Percentiles rank a stretch among this genome's conserved stretches.
Conservation (phyloP, 2,329 filamentous ascomycete species). For the Sclerotinia borealis region DNA sequence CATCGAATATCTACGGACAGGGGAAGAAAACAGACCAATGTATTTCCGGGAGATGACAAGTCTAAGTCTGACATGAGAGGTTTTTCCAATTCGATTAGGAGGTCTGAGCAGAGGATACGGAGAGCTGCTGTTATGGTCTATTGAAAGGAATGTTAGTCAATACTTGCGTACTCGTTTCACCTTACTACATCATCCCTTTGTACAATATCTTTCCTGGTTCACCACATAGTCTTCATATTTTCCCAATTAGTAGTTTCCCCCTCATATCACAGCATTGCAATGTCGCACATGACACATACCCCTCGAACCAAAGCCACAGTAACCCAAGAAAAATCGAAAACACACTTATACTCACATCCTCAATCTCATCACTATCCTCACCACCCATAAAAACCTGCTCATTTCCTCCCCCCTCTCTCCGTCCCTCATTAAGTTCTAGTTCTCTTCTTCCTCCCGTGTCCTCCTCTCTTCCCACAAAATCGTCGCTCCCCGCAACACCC, state of each 20-base stretch:
- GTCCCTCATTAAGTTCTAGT: no score
- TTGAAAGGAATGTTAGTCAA: neutral
- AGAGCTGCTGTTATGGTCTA: conserved; percentile 24
- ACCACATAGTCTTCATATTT: neutral
- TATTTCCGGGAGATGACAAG: neutral
- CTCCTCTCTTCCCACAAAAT: no score
- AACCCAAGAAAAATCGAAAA: neutral
- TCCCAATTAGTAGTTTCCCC: neutral
- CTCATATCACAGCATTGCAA: neutral
- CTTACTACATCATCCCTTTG: conserved; percentile 16
- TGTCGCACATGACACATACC: neutral
- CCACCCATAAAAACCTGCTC: conserved; percentile 2
- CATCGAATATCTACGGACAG: neutral
- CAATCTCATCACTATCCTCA: neutral
- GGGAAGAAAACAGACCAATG: neutral
- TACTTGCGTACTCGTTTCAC: neutral
- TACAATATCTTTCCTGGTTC: no score
- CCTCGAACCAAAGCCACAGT: neutral
- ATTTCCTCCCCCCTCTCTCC: neutral
- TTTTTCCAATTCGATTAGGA: conserved; percentile 25
- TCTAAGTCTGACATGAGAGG: conserved; percentile 13
- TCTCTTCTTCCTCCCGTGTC: no score
- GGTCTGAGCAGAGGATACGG: conserved; percentile 19
- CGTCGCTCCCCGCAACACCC: neutral
- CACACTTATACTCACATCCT: conserved; percentile 9